These are phyloP conservation scores for Penicillium sp. DNA, from an alignment of 2,329 filamentous ascomycete genomes.

Conservation along the genomic window DNA sequence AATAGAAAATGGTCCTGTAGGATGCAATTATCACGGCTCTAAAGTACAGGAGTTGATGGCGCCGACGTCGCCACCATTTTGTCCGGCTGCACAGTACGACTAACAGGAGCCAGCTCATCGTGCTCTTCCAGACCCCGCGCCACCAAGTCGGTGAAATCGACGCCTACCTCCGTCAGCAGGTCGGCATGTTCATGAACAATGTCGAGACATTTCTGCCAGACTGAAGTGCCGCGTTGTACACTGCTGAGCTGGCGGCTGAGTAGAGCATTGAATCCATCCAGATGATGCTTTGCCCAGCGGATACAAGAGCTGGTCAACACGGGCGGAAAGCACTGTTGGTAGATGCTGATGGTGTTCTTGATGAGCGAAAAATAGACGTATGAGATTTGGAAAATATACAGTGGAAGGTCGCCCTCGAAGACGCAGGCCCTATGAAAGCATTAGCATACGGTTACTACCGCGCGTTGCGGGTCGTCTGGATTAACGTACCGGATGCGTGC, in stretches of 20 bases:
- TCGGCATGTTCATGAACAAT: constrained; percentile 73
- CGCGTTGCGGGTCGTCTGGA: background rate
- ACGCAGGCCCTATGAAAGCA: constrained; percentile 68
- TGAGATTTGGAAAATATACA: constrained; percentile 91
- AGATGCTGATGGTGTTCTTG: constrained; percentile 84
- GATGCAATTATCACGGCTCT: background rate
- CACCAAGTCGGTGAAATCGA: constrained; percentile 83
- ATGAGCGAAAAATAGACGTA: constrained; percentile 95
- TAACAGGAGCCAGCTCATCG: constrained; percentile 17
- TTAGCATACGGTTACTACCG: background rate
- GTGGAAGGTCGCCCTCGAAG: constrained; percentile 86
- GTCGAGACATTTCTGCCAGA: constrained; percentile 79
- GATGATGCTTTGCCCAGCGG: constrained; percentile 95
- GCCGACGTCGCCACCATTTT: constrained; percentile 3
- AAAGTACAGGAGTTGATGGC: background rate
- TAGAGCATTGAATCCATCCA: constrained; percentile 83
- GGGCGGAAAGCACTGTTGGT: constrained; percentile 78
- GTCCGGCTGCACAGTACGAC: constrained; percentile 15
- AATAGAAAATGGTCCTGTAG: no score
- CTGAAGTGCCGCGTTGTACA: constrained; percentile 66
- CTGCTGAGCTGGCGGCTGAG: constrained; percentile 80
- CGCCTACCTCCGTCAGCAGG: constrained; percentile 74
- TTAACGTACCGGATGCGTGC: constrained; percentile 68
- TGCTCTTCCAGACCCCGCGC: constrained; percentile 49
- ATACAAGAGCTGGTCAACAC: constrained; percentile 90